Base-by-base conservation (phyloP, 2,329 filamentous ascomycete species). In the Colletotrichum caudatum region DNA sequence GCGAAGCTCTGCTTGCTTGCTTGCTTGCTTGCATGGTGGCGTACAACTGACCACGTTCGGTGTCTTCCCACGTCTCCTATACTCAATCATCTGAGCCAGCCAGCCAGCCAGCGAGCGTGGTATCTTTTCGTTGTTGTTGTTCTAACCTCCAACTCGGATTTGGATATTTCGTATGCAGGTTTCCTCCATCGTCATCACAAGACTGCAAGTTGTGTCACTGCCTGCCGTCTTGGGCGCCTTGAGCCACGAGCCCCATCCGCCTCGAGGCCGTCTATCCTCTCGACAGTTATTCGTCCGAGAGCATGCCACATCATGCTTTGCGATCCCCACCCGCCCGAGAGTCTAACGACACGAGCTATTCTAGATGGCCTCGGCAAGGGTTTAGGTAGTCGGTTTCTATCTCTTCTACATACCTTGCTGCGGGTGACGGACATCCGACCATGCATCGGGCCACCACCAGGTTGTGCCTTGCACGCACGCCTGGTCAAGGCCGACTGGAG, bases 361-460 rank as follows among this genome's bases (percentile, higher is more conserved):
- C 65, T 11, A 44, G 59, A 56, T 60, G 50, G 29, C 59, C 46
- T 64, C 50, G 59, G 57, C 69, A 69, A 69, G 35, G 59, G 65
- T 60, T 54, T 71, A 29, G 29, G 29, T 29, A 8, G 16, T 20
- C 41, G 18, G 53, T 39, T 53, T 29, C 58, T n/a, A n/a, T 51
- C 51, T 39, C 9, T 57, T 56, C 44, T 57, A 39, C 61, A 41
- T 35, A 39, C 61, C 48, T 35, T 44, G 29, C 66, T 70, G 50
- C 70, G 66, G 51, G 14, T 44, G 53, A 62, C 66, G 70, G 70
- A 72, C 70, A 66, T 72, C 66, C 66, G 66, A 50, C 35, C 61
- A 71, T 62, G 61, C 70, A 62, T 37, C 23, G 33, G 53, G 44
- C 56, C 53, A 58, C 53, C 33, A 58, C 50, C 56, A 66, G 62